Percentiles rank a stretch among this genome's conserved stretches.
Evolutionary conservation across 345 rosid species (phyloP).

Genomic region (Aquilaria malaccensis): DNA sequence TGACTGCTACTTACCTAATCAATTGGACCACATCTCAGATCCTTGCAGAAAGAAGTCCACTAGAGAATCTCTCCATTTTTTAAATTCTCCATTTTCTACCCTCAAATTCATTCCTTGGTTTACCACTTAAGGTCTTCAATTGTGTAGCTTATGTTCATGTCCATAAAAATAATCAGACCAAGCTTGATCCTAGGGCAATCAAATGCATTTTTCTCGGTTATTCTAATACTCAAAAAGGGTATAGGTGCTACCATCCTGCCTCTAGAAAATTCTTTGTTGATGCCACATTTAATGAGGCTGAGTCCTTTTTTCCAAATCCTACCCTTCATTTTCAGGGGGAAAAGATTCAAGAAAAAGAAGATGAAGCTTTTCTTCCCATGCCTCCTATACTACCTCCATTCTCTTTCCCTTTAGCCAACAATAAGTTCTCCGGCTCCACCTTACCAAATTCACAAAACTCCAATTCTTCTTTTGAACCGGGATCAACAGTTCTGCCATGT

Average conservation of each 20-base stretch:
- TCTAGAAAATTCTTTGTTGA: neutral
- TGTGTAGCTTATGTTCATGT: neutral
- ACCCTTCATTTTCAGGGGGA: neutral
- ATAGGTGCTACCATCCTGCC: neutral
- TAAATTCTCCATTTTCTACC: neutral
- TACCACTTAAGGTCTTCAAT: too few relatives aligned
- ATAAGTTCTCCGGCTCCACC: neutral
- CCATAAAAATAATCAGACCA: neutral
- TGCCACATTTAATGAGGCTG: neutral
- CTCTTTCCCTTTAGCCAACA: neutral
- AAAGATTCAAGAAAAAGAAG: neutral
- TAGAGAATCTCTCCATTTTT: neutral
- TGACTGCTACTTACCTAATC: neutral
- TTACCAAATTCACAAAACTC: neutral
- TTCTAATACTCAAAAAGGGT: neutral
- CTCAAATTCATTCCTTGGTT: too few relatives aligned
- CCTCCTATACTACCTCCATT: neutral
- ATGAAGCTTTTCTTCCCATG: neutral
- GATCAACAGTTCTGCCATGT: too few relatives aligned
- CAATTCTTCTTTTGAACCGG: neutral
- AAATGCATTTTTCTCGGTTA: neutral
- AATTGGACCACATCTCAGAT: neutral
- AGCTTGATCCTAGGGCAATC: neutral
- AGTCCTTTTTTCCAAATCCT: neutral
- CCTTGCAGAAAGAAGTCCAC: neutral